Base-by-base conservation (phyloP, 352 stramenopile species). In the Globisporangium yorkense region DNA sequence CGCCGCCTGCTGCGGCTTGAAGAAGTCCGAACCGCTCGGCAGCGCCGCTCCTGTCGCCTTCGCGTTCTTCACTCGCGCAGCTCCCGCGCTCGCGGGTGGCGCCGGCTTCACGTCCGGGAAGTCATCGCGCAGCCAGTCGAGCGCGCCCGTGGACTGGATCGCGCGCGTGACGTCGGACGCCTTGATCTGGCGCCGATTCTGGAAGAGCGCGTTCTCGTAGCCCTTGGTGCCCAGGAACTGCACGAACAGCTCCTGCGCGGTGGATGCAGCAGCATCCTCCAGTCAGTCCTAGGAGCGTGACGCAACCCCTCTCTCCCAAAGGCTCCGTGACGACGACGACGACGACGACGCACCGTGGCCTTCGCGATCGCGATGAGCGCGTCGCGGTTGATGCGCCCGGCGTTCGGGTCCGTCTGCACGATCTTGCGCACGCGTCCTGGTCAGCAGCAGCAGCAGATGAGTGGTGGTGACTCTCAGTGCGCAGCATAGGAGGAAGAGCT, bases 351-450 rank as follows among this genome's bases (percentile, higher is more conserved):
- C 62, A 92, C 94, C 35, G 93, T 92, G 0, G 89, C 90, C 68
- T 98, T 98, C 35, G 89, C 75, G 52, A 98, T 95, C 3, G 96
- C 80, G 44, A 97, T 68, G 5, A 96, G 70, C 4, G 91, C 92
- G 67, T 98, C 93, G 41, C 94, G 96, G 20, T 88, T 97, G 21
- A 98, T 68, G 29, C 94, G 95, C 40, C 81, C 77, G 3, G 97
- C 79, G 54, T 98, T 92, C 1, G 90, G 87, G 68, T 98, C 94
- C 41, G 92, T 87, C 67, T 97, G 91, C 47, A 96, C 82, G 66
- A 98, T 97, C 58, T 96, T 97, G 55, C 94, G 89, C 59, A 98
- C 92, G 24, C 95, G 80, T 37, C 77, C 89, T 68, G 75, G 31
- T 70, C 65, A 9, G 59, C 31, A 24, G 13, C n/a, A 59, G 13